phyloP scores from a whole-genome alignment of 345 rosid genomes.

The Leavenworthia alabamica region DNA sequence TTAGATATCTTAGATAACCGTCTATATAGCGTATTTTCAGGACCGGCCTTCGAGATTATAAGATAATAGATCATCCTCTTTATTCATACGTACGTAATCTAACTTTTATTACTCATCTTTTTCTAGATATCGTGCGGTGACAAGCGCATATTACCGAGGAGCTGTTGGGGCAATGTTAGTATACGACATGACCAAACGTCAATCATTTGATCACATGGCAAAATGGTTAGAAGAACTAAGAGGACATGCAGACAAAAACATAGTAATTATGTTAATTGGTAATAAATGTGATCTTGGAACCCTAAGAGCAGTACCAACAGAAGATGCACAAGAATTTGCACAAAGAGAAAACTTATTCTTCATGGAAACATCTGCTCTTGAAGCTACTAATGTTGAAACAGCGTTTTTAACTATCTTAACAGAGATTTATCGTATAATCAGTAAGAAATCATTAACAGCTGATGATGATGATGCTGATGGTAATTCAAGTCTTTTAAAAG shows the following conservation, averaged over 20 bases:
- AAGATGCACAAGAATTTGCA: slow-evolving; percentile 81
- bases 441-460: slow-evolving; percentile 64
- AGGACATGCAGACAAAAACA: slow-evolving; percentile 81
- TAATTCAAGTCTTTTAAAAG: slow-evolving; percentile 51
- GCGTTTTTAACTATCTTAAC: slow-evolving; percentile 64
- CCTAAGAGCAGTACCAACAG: slow-evolving; percentile 67
- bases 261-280: slow-evolving; percentile 70
- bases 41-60: no score
- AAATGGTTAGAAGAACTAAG: slow-evolving; percentile 78
- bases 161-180: slow-evolving; percentile 85
- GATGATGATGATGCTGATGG: slow-evolving; percentile 43
- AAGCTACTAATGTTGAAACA: slow-evolving; percentile 72
- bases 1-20: no score
- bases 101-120: neutral
- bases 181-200: slow-evolving; percentile 83
- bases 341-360: slow-evolving; percentile 78
- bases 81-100: no score
- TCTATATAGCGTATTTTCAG: no score
- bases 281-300: slow-evolving; percentile 76
- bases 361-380: slow-evolving; percentile 84
- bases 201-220: slow-evolving; percentile 78
- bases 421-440: slow-evolving; percentile 63
- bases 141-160: slow-evolving; percentile 78
- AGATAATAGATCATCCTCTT: no score
- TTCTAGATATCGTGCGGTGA: slow-evolving; percentile 74